Conservation (phyloP, 2,329 filamentous ascomycete genomes). For the Chaetothyriales sp. region DNA sequence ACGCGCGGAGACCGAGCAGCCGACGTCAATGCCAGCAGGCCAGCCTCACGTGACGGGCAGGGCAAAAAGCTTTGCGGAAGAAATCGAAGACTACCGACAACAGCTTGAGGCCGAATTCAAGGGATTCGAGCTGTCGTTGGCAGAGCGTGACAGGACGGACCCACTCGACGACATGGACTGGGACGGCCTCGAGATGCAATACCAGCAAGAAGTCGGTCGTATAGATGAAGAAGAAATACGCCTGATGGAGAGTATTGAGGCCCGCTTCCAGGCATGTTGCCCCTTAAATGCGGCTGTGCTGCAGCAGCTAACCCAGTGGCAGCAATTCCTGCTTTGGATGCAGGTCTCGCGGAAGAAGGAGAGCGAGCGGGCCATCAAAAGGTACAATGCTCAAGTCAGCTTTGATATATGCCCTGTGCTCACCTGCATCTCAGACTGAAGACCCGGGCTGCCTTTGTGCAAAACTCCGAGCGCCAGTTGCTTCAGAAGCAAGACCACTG, state of each 20-base stretch:
- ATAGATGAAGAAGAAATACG: conserved; percentile 48
- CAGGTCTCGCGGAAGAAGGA: conserved; percentile 58
- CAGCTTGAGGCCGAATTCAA: conserved; percentile 13
- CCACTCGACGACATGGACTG: conserved; percentile 54
- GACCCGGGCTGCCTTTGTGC: conserved; percentile 64
- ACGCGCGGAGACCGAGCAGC: neutral
- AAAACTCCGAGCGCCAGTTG: conserved; percentile 57
- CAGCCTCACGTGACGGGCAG: neutral
- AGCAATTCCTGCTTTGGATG: conserved; percentile 76
- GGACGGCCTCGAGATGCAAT: conserved; percentile 59
- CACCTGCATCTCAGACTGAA: conserved; percentile 43
- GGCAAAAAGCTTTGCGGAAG: conserved; percentile 6
- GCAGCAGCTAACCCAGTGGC: conserved; percentile 8
- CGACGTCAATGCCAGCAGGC: neutral
- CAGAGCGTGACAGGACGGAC: conserved; percentile 30
- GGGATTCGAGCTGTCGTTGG: conserved; percentile 13
- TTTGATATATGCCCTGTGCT: conserved; percentile 1
- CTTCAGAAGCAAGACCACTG: conserved; percentile 67
- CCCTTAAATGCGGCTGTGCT: neutral
- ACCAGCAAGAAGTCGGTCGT: conserved; percentile 50
- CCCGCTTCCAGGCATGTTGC: neutral
- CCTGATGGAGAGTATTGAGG: neutral
- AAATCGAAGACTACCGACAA: conserved; percentile 11
- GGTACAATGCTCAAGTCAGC: conserved; percentile 34
- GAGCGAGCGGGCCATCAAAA: conserved; percentile 61